These are phyloP conservation scores for Coemansia sp. DNA, from an alignment of 192 early-diverging fungal species.

Conservation along the genomic window DNA sequence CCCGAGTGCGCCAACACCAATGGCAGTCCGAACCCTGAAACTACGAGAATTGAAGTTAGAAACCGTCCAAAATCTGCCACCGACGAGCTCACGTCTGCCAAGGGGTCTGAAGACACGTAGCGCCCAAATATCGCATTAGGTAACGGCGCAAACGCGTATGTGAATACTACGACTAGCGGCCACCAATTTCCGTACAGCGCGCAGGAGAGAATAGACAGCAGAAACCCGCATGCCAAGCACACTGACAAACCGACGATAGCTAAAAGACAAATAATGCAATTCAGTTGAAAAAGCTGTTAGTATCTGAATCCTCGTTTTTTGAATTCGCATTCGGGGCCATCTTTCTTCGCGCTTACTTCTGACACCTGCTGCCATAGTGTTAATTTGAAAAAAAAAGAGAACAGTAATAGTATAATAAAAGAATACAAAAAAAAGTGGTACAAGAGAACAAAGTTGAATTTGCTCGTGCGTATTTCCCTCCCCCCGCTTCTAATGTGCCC, in stretches of 20 bases:
- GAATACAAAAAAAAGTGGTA: neutral
- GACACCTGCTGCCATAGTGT: constrained; percentile 27
- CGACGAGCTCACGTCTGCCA: constrained; percentile 64
- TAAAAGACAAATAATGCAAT: neutral
- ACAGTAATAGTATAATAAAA: neutral
- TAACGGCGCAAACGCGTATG: constrained; percentile 87
- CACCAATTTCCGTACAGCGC: constrained; percentile 97
- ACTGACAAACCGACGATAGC: constrained; percentile 78
- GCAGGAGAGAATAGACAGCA: constrained; percentile 93
- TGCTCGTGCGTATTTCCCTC: neutral
- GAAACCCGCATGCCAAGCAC: constrained; percentile 86
- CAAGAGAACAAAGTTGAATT: neutral
- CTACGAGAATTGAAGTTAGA: constrained; percentile 86
- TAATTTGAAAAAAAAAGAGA: neutral
- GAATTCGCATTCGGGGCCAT: neutral
- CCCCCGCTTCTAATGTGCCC: neutral
- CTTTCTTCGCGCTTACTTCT: constrained; percentile 14
- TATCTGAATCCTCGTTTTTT: neutral
- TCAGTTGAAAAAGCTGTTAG: neutral
- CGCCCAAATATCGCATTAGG: constrained; percentile 86
- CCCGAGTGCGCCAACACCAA: constrained; percentile 80
- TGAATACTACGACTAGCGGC: constrained; percentile 91
- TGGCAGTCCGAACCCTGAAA: constrained; percentile 86
- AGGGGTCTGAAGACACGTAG: constrained; percentile 68
- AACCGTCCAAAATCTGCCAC: constrained; percentile 76